These are phyloP conservation scores for Fusarium sp. DNA, from an alignment of 2,329 filamentous ascomycete species.

Conservation along the genomic window DNA sequence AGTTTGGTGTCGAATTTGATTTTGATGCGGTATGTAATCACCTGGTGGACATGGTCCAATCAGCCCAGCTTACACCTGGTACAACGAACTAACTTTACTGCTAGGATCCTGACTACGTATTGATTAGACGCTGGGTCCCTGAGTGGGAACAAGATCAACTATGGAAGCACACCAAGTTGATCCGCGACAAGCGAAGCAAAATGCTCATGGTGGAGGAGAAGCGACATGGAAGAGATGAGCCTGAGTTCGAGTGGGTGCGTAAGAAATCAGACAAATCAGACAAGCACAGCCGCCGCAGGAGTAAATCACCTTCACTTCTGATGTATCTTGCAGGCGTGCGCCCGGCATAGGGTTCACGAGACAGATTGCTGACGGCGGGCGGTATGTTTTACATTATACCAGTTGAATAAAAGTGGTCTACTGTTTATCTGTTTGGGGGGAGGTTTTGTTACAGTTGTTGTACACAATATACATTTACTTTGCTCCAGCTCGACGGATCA, in stretches of 20 bases:
- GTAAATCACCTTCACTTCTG: slow-evolving; percentile 66
- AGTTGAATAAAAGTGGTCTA: slow-evolving; percentile 16
- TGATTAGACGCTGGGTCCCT: slow-evolving; percentile 79
- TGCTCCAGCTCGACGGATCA: slow-evolving; percentile 71
- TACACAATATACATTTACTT: slow-evolving; percentile 35
- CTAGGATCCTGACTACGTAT: slow-evolving; percentile 74
- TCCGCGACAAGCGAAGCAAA: slow-evolving; percentile 67
- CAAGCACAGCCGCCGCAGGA: slow-evolving; percentile 61
- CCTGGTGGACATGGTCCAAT: neutral
- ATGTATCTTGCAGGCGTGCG: slow-evolving; percentile 67
- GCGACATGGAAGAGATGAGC: slow-evolving; percentile 55
- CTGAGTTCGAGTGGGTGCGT: slow-evolving; percentile 67
- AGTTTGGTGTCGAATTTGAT: slow-evolving; percentile 67
- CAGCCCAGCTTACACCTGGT: neutral
- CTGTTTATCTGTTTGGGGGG: slow-evolving; percentile 26
- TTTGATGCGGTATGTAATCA: slow-evolving; percentile 63
- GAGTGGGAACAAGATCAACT: slow-evolving; percentile 77
- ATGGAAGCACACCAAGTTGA: slow-evolving; percentile 74
- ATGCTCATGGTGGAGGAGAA: slow-evolving; percentile 62
- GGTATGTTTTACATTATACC: slow-evolving; percentile 12
- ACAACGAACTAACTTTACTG: slow-evolving; percentile 47
- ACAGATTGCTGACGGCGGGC: neutral
- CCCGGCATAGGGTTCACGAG: slow-evolving; percentile 49
- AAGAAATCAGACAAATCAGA: slow-evolving; percentile 59
- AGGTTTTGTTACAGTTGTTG: slow-evolving; percentile 40